These are phyloP conservation scores for Colletotrichum cereale DNA, from an alignment of 2,329 filamentous ascomycete genomes.

Conservation along the genomic window DNA sequence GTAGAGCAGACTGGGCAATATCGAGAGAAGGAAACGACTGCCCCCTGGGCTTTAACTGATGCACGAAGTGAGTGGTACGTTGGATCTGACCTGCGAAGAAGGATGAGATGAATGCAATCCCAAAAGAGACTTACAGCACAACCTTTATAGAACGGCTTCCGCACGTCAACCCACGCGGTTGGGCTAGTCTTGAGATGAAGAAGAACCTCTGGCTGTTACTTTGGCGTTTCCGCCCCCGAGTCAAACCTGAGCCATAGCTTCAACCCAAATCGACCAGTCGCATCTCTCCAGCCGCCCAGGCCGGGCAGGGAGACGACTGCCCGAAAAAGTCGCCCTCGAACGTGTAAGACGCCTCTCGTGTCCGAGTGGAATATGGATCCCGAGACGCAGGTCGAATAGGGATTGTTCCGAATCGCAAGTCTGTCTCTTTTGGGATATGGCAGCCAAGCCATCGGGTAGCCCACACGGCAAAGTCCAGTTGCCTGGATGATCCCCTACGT, in stretches of 20 bases:
- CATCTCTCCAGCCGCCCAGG: slow-evolving; percentile 12
- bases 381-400: slow-evolving; percentile 23
- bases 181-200: slow-evolving; percentile 25
- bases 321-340: slow-evolving; percentile 18
- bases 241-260: slow-evolving; percentile 21
- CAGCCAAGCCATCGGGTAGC: slow-evolving; percentile 29
- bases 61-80: slow-evolving; percentile 16
- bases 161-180: slow-evolving; percentile 8
- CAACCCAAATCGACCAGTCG: slow-evolving; percentile 22
- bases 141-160: slow-evolving; percentile 35
- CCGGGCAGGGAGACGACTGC: not conserved
- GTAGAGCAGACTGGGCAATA: slow-evolving; percentile 17
- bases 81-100: not conserved
- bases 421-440: slow-evolving; percentile 38
- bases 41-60: slow-evolving; percentile 35
- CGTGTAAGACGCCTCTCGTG: slow-evolving; percentile 28
- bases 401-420: slow-evolving; percentile 35
- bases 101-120: slow-evolving; percentile 21
- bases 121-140: slow-evolving; percentile 2
- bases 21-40: slow-evolving; percentile 29
- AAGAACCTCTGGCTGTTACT: slow-evolving; percentile 10
- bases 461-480: not conserved
- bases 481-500: not conserved
- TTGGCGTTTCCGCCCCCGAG: slow-evolving; percentile 13
- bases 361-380: not conserved